Conservation (phyloP, 345 rosid species). For the Eucalyptus curtisii region DNA sequence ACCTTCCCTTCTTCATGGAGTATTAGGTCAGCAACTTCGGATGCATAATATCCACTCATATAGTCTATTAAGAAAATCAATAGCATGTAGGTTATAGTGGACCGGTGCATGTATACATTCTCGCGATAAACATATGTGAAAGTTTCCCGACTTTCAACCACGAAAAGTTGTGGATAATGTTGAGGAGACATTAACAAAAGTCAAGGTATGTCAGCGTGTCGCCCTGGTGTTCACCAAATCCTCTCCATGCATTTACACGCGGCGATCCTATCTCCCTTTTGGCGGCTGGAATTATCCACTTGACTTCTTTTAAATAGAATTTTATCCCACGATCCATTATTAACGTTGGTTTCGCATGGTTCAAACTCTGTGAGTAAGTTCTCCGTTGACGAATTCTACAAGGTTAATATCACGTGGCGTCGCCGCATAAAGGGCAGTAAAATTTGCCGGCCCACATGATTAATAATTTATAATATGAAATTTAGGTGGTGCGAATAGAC, state of each 20-base stretch:
- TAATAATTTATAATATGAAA: neutral
- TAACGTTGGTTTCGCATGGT: neutral
- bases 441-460: neutral
- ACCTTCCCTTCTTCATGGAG: too few relatives aligned
- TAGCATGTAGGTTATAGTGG: neutral
- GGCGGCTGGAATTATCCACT: neutral
- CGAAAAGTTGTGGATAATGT: neutral
- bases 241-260: neutral
- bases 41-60: neutral
- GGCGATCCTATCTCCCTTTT: neutral
- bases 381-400: neutral
- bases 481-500: neutral
- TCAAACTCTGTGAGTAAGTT: neutral
- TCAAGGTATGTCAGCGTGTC: neutral
- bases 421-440: neutral
- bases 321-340: neutral
- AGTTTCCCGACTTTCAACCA: neutral
- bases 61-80: neutral
- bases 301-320: neutral
- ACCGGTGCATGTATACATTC: neutral
- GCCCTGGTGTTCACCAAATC: neutral
- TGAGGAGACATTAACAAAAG: neutral
- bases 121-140: neutral
- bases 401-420: neutral
- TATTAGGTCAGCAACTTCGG: too few relatives aligned